Conservation (phyloP, 1,139 yeast species). For the Hyphopichia fennica region DNA sequence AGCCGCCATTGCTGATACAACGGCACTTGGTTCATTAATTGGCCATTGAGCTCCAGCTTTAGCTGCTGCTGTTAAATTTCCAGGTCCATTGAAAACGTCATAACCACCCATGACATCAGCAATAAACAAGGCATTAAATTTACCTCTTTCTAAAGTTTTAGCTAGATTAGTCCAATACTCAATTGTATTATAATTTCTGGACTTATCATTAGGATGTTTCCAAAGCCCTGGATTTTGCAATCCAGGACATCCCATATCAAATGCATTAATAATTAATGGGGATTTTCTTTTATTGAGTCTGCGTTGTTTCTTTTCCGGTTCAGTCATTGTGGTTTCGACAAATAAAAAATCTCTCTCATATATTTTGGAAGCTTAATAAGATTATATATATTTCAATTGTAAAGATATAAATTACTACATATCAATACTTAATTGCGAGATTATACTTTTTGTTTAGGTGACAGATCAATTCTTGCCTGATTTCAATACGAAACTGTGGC, state of each 20-base stretch:
- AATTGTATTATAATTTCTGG: slow-evolving; percentile 33
- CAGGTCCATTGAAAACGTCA: slow-evolving; percentile 42
- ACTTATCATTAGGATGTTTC: slow-evolving; percentile 43
- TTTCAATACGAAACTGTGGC: slow-evolving; percentile 1
- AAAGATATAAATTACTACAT: neutral
- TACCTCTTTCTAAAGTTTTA: slow-evolving; percentile 43
- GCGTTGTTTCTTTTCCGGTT: slow-evolving; percentile 1
- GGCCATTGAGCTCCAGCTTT: slow-evolving; percentile 45
- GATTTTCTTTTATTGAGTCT: slow-evolving; percentile 8
- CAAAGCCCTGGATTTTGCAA: slow-evolving; percentile 42
- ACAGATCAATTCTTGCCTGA: no score
- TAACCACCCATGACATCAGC: slow-evolving; percentile 50
- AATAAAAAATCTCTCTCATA: no score
- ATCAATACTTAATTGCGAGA: neutral
- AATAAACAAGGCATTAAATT: slow-evolving; percentile 43
- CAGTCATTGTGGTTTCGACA: neutral
- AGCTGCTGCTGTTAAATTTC: slow-evolving; percentile 36
- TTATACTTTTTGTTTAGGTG: no score
- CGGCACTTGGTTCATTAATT: slow-evolving; percentile 40
- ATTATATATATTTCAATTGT: neutral
- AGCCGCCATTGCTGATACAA: slow-evolving; percentile 40
- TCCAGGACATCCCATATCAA: slow-evolving; percentile 41
- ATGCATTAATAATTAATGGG: slow-evolving; percentile 36
- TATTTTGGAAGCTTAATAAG: neutral
- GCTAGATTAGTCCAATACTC: slow-evolving; percentile 50